Conservation (phyloP, 306 rosid species). For the Prunus dulcis region DNA sequence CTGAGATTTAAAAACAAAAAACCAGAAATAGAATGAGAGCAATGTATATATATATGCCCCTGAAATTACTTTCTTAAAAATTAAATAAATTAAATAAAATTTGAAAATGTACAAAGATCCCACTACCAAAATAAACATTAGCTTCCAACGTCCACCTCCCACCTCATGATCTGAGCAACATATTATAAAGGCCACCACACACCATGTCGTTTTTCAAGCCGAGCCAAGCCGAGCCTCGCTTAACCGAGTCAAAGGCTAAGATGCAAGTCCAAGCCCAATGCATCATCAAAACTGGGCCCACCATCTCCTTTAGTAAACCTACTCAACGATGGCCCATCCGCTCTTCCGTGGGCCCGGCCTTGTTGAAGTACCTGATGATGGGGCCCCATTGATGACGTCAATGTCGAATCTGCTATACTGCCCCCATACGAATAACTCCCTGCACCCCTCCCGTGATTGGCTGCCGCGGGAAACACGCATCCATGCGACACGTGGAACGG, state of each 20-base stretch:
- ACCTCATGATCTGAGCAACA: neutral
- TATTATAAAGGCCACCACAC: neutral
- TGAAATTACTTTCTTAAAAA: constrained; percentile 32
- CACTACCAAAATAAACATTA: constrained; percentile 16
- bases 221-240: neutral
- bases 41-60: constrained; percentile 1
- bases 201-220: neutral
- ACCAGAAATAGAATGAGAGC: neutral
- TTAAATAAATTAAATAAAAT: constrained; percentile 35
- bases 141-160: neutral
- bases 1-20: neutral
- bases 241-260: constrained; percentile 53
- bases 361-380: constrained; percentile 32
- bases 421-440: constrained; percentile 49
- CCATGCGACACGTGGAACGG: constrained; percentile 96
- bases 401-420: constrained; percentile 54
- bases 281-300: constrained; percentile 76
- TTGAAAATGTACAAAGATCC: constrained; percentile 56
- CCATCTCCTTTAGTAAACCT: constrained; percentile 58
- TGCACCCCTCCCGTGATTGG: constrained; percentile 42
- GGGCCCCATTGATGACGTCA: constrained; percentile 46
- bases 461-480: constrained; percentile 52
- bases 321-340: constrained; percentile 77
- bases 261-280: constrained; percentile 85
- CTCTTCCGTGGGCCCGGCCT: constrained; percentile 47